Conservation (phyloP, 1,284 basidiomycete genomes). For the Apiotrichum gamsii region DNA sequence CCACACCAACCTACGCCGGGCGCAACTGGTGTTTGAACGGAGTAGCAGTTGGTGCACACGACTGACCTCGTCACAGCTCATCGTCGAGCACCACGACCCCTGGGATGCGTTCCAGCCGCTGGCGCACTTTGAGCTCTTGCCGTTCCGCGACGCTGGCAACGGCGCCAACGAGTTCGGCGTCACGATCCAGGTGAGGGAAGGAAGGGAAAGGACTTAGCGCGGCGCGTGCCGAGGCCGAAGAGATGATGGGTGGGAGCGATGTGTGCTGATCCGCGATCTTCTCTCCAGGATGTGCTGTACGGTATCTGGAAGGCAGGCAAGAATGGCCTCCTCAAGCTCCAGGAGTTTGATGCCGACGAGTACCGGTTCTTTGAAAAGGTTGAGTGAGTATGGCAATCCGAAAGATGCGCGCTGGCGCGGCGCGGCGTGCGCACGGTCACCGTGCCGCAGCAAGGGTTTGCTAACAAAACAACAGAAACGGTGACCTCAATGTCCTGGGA, state of each 20-base stretch:
- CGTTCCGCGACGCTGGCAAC: constrained; percentile 92
- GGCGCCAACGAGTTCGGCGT: constrained; percentile 89
- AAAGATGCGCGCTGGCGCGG: too few species aligned
- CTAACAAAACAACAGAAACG: constrained; percentile 59
- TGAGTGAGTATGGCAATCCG: constrained; percentile 55
- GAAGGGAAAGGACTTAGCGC: too few species aligned
- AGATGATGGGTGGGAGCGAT: too few species aligned
- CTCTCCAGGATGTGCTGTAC: constrained; percentile 78
- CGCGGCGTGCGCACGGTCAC: too few species aligned
- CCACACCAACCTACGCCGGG: too few species aligned
- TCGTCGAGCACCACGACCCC: constrained; percentile 83
- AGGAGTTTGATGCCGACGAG: constrained; percentile 60
- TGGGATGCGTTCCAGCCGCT: constrained; percentile 93
- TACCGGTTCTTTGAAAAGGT: constrained; percentile 86
- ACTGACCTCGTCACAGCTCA: constrained; percentile 58
- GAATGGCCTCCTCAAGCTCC: constrained; percentile 81
- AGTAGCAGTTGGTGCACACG: too few species aligned
- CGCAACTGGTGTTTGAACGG: too few species aligned
- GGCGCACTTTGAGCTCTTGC: constrained; percentile 82
- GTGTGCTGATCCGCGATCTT: too few species aligned
- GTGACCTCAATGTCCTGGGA: constrained; percentile 91
- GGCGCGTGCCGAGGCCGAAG: too few species aligned
- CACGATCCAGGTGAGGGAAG: constrained; percentile 59
- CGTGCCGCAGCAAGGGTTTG: too few species aligned
- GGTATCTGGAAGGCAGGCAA: constrained; percentile 92